A percentile compares a stretch with the other conserved stretches of the same genome.
Evolutionary conservation across 345 rosid species (phyloP).

Genomic region (Tarenaya hassleriana): DNA sequence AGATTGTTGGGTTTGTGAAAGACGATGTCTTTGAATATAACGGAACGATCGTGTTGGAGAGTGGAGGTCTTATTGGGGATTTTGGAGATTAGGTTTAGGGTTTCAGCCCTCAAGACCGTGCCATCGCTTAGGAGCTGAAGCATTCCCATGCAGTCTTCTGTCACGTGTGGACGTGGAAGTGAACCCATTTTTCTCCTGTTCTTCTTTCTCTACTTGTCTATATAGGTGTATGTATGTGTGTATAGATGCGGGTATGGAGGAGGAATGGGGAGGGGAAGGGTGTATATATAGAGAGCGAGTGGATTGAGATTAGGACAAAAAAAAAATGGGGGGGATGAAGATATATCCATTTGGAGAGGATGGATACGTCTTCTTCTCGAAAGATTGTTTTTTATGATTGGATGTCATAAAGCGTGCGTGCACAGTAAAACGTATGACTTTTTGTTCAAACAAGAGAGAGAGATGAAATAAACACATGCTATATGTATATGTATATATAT

Average conservation of each 20-base stretch:
- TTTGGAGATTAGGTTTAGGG: constrained; percentile 30
- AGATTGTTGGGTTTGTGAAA: constrained; percentile 45
- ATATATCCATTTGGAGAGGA: no score
- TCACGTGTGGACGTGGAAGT: constrained; percentile 39
- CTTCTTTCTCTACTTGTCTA: constrained; percentile 5
- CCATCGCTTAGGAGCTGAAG: constrained; percentile 61
- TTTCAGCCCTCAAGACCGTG: constrained; percentile 42
- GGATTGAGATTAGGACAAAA: background rate
- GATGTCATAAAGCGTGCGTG: no score
- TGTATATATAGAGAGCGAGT: background rate
- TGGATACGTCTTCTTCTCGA: no score
- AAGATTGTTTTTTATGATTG: no score
- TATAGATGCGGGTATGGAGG: no score
- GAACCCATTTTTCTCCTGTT: constrained; percentile 37
- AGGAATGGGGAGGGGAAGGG: no score
- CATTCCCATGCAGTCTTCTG: constrained; percentile 63
- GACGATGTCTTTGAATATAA: constrained; percentile 48
- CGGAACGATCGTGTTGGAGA: constrained; percentile 23
- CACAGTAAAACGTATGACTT: no score
- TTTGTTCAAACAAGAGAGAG: no score
- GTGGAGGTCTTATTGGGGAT: constrained; percentile 26
- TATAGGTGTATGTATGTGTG: background rate
- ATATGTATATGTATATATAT: no score
- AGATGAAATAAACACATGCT: no score
- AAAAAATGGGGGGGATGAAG: no score